Evolutionary conservation across 192 early-diverging fungal genomes (phyloP).

Genomic region (Irineochytrium annulatum): DNA sequence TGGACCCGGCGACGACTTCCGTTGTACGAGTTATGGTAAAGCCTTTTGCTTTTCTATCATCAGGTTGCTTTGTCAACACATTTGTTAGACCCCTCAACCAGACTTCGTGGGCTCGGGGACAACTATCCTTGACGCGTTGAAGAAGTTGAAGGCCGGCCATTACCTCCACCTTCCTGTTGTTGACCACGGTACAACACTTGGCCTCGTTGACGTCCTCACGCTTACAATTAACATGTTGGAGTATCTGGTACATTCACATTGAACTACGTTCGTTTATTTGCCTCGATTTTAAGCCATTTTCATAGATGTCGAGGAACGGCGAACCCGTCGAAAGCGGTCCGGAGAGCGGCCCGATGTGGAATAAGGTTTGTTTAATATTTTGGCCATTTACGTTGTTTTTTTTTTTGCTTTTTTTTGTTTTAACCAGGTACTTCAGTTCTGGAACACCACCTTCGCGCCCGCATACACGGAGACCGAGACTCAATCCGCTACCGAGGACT

Average conservation of each 20-base stretch:
- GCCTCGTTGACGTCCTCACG: constrained; percentile 48
- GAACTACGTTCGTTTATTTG: not conserved
- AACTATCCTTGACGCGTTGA: constrained; percentile 45
- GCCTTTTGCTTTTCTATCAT: not conserved
- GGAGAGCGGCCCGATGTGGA: not conserved
- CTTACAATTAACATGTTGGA: constrained; percentile 44
- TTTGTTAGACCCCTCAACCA: constrained; percentile 46
- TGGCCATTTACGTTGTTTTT: too few relatives aligned
- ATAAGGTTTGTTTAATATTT: too few relatives aligned
- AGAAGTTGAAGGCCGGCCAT: constrained; percentile 43
- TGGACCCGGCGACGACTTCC: constrained; percentile 83
- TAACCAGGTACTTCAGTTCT: too few relatives aligned
- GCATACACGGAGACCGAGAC: too few relatives aligned
- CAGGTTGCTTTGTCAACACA: not conserved
- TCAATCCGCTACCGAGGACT: too few relatives aligned
- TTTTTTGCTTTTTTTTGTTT: too few relatives aligned
- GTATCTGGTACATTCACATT: constrained; percentile 29
- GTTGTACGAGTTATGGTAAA: constrained; percentile 89
- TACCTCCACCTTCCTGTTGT: constrained; percentile 48
- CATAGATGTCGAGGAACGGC: not conserved
- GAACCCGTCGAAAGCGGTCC: not conserved
- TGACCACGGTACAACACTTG: constrained; percentile 32
- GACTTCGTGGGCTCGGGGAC: constrained; percentile 35
- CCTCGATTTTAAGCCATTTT: not conserved
- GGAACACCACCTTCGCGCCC: too few relatives aligned